These are phyloP conservation scores for Phlegmacium glaucopus DNA, from an alignment of 768 basidiomycete genomes.

Conservation along the genomic window DNA sequence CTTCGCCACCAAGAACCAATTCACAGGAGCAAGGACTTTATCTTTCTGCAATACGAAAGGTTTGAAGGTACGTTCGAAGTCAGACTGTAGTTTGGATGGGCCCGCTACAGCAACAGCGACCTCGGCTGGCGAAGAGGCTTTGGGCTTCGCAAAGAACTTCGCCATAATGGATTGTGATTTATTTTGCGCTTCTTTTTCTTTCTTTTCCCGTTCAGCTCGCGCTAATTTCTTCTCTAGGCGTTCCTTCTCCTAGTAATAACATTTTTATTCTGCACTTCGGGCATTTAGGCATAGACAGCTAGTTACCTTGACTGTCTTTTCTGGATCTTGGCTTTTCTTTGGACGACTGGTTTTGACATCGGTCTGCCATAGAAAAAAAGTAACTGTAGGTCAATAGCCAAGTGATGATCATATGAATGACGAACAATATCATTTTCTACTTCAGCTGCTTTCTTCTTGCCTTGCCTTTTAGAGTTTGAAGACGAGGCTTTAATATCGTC, in stretches of 20 bases:
- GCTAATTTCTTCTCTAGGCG: slow-evolving; percentile 64
- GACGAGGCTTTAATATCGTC: slow-evolving; percentile 22
- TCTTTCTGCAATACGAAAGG: slow-evolving; percentile 80
- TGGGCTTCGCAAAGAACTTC: slow-evolving; percentile 72
- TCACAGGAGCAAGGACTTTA: slow-evolving; percentile 64
- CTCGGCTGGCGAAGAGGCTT: slow-evolving; percentile 26
- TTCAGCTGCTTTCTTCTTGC: slow-evolving; percentile 29
- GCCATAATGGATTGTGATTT: slow-evolving; percentile 76
- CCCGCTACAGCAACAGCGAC: slow-evolving; percentile 28
- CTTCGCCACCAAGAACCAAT: slow-evolving; percentile 53
- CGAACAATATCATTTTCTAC: slow-evolving; percentile 41
- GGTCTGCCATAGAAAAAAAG: slow-evolving; percentile 4
- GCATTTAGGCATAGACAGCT: not conserved
- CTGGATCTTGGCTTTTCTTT: slow-evolving; percentile 55
- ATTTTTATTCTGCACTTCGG: not conserved
- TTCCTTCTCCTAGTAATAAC: slow-evolving; percentile 57
- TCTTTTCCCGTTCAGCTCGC: slow-evolving; percentile 69
- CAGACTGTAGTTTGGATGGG: slow-evolving; percentile 43
- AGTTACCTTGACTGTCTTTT: slow-evolving; percentile 54
- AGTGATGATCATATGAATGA: not conserved
- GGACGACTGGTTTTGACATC: slow-evolving; percentile 28
- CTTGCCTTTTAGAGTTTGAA: slow-evolving; percentile 29
- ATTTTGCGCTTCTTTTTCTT: slow-evolving; percentile 63
- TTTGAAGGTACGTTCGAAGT: slow-evolving; percentile 75
- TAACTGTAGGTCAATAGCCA: not conserved